Evolutionary conservation across 345 rosid species (phyloP).

Genomic region (Lepidium sativum): DNA sequence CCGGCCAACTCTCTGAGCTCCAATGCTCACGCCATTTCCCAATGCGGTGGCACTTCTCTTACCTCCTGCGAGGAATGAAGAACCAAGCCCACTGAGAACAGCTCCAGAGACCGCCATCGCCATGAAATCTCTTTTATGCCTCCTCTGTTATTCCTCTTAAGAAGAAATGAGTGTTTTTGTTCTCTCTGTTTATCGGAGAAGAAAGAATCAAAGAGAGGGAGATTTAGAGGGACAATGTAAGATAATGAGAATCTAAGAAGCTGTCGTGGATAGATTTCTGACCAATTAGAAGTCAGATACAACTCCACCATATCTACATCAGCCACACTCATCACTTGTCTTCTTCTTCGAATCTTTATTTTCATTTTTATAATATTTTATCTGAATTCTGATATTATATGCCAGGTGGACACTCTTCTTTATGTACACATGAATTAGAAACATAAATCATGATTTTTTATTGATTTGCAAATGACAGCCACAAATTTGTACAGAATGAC

Average conservation of each 20-base stretch:
- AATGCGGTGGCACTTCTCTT: constrained; percentile 36
- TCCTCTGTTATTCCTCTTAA: neutral
- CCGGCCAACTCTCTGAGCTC: constrained; percentile 24
- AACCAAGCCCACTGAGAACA: constrained; percentile 69
- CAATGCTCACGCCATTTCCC: constrained; percentile 18
- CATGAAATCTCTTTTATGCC: constrained; percentile 22
- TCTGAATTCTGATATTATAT: neutral
- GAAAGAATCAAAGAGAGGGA: constrained; percentile 24
- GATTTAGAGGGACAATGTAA: constrained; percentile 42
- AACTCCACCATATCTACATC: constrained; percentile 47
- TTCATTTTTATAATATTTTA: neutral
- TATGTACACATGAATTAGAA: neutral
- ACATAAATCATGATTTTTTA: neutral
- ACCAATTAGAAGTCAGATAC: constrained; percentile 53
- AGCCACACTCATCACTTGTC: neutral
- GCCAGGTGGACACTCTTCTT: constrained; percentile 13
- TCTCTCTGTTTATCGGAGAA: constrained; percentile 1
- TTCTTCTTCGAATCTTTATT: neutral
- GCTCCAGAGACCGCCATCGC: constrained; percentile 67
- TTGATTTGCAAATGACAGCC: constrained; percentile 5
- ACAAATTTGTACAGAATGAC: constrained; percentile 14
- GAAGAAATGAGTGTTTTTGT: neutral
- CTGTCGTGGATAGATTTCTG: constrained; percentile 57
- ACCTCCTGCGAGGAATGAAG: constrained; percentile 62
- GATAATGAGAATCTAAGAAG: constrained; percentile 45